These are phyloP conservation scores for Lachnellula suecica DNA, from an alignment of 2,329 filamentous ascomycete species.

Conservation along the genomic window DNA sequence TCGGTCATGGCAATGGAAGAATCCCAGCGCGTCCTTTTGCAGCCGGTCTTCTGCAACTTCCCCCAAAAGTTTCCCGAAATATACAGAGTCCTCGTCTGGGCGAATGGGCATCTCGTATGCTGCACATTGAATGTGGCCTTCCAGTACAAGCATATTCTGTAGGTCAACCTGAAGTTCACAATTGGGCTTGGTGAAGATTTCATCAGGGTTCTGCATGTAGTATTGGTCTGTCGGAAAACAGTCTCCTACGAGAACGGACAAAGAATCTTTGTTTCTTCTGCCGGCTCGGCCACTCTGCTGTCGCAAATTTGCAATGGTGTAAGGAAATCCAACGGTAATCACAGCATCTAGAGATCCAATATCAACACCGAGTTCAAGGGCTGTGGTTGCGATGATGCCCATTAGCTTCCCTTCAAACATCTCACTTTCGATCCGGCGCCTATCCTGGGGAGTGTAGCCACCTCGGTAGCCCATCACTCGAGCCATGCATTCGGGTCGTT, in stretches of 20 bases:
- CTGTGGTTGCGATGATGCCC: slow-evolving; percentile 91
- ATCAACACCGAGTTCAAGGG: slow-evolving; percentile 90
- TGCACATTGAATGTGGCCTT: slow-evolving; percentile 94
- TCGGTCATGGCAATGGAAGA: slow-evolving; percentile 85
- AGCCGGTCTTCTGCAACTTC: slow-evolving; percentile 74
- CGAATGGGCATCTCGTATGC: slow-evolving; percentile 92
- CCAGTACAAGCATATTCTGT: slow-evolving; percentile 85
- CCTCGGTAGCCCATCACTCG: slow-evolving; percentile 95
- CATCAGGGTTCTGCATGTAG: slow-evolving; percentile 95
- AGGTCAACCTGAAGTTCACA: slow-evolving; percentile 87
- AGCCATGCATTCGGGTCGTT: slow-evolving; percentile 70
- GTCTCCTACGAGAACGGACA: slow-evolving; percentile 87
- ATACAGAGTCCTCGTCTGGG: slow-evolving; percentile 70
- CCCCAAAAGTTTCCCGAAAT: slow-evolving; percentile 74
- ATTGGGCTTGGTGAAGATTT: slow-evolving; percentile 90
- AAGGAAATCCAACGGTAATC: slow-evolving; percentile 90
- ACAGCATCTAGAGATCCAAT: slow-evolving; percentile 94
- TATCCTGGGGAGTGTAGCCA: slow-evolving; percentile 89
- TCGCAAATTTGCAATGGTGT: slow-evolving; percentile 89
- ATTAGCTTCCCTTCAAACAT: slow-evolving; percentile 97
- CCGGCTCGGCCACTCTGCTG: slow-evolving; percentile 95
- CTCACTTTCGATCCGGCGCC: slow-evolving; percentile 83
- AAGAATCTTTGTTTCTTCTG: slow-evolving; percentile 86
- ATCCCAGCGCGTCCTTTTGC: slow-evolving; percentile 71
- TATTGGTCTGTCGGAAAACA: slow-evolving; percentile 89